Evolutionary conservation across 2,329 filamentous ascomycete species (phyloP).

Genomic region (Aureobasidium sp.): DNA sequence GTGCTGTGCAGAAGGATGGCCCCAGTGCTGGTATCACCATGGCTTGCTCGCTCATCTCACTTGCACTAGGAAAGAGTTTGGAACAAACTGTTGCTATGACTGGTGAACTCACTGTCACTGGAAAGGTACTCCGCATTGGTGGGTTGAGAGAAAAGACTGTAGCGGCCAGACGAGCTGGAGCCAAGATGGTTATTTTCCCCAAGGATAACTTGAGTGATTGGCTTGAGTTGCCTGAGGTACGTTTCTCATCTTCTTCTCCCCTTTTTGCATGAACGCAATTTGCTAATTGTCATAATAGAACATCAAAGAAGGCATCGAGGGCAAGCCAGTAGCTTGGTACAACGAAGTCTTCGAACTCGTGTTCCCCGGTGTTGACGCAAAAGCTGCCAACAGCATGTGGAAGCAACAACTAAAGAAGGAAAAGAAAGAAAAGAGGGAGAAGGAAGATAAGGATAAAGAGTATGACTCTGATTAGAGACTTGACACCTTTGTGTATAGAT

Average conservation of each 20-base stretch:
- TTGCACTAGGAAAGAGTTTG: conserved; percentile 71
- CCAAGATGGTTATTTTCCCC: conserved; percentile 89
- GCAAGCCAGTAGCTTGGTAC: conserved; percentile 89
- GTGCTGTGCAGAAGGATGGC: conserved; percentile 88
- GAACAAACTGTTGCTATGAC: conserved; percentile 94
- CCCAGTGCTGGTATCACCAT: conserved; percentile 83
- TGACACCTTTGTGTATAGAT: too few relatives aligned
- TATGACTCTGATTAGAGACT: background rate
- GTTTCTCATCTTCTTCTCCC: too few relatives aligned
- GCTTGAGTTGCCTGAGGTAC: conserved; percentile 93
- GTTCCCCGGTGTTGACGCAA: conserved; percentile 73
- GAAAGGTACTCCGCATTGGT: conserved; percentile 91
- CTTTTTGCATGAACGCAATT: too few relatives aligned
- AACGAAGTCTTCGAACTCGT: conserved; percentile 84
- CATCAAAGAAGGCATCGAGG: conserved; percentile 93
- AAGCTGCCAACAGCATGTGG: conserved; percentile 65
- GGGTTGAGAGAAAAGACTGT: conserved; percentile 96
- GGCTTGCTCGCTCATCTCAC: conserved; percentile 82
- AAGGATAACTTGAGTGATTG: conserved; percentile 94
- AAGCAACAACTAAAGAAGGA: conserved; percentile 53
- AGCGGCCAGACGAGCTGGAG: conserved; percentile 83
- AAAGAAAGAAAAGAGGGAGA: conserved; percentile 32
- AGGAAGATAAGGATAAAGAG: conserved; percentile 17
- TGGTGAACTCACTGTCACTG: conserved; percentile 90
- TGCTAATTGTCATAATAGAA: conserved; percentile 51